A percentile compares a stretch with the other conserved stretches of the same genome.
phyloP scores from a whole-genome alignment of 768 basidiomycete genomes.

The Rickenella mellea region DNA sequence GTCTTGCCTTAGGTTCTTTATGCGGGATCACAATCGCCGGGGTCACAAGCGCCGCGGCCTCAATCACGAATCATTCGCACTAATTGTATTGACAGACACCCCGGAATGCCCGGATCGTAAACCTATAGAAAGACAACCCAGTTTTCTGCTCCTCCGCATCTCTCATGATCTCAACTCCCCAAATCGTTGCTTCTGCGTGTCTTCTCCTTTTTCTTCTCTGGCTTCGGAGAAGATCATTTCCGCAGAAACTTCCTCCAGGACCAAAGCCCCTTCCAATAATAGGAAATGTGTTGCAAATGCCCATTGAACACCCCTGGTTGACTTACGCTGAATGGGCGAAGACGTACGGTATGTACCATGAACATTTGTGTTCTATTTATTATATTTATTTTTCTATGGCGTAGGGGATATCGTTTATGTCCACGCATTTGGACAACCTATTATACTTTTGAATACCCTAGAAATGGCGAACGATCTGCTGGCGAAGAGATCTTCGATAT shows the following conservation, averaged over 20 bases:
- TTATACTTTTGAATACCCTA: constrained; percentile 17
- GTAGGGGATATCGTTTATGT: constrained; percentile 12
- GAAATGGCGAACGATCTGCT: constrained; percentile 17
- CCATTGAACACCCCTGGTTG: constrained; percentile 5
- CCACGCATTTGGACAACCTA: constrained; percentile 11
- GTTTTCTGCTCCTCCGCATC: too few relatives aligned
- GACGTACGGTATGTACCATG: constrained; percentile 7
- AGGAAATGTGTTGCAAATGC: constrained; percentile 11
- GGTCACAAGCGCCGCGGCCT: too few relatives aligned
- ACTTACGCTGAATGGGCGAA: constrained; percentile 7
- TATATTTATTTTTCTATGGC: background rate
- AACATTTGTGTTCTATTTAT: background rate
- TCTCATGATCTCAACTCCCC: too few relatives aligned
- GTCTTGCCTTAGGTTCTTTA: too few relatives aligned
- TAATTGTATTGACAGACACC: too few relatives aligned
- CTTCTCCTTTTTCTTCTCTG: too few relatives aligned
- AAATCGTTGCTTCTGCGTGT: too few relatives aligned
- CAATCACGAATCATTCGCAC: too few relatives aligned
- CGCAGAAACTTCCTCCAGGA: constrained; percentile 14
- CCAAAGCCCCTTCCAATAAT: constrained; percentile 9
- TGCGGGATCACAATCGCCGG: too few relatives aligned
- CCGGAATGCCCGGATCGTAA: too few relatives aligned
- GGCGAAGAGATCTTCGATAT: constrained; percentile 17
- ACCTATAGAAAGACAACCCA: too few relatives aligned
- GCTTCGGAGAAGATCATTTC: too few relatives aligned